Evolutionary conservation across 2,329 filamentous ascomycete species (phyloP).

Genomic region (Penicillium psychrosexuale): DNA sequence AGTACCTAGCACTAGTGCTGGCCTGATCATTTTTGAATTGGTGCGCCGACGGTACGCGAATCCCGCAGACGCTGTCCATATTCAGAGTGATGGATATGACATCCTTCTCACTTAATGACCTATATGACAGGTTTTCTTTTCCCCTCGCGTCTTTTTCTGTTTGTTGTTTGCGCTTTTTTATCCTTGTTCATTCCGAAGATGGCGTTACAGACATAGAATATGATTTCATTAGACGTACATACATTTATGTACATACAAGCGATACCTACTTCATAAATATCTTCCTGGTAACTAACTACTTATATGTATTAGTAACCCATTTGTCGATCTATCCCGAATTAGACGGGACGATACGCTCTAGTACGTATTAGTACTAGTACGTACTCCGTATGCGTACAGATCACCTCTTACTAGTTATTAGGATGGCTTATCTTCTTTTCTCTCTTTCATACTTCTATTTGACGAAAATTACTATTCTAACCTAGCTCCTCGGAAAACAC

Average conservation of each 20-base stretch:
- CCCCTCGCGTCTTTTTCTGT: background rate
- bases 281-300: too few relatives aligned
- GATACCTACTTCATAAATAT: background rate
- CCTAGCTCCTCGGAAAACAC: background rate
- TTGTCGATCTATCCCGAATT: slow-evolving; percentile 1
- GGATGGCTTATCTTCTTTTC: background rate
- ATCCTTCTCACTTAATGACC: slow-evolving; percentile 51
- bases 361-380: background rate
- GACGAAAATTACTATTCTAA: background rate
- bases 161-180: background rate
- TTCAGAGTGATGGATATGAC: slow-evolving; percentile 59
- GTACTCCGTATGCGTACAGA: background rate
- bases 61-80: slow-evolving; percentile 52
- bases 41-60: slow-evolving; percentile 60
- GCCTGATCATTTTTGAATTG: slow-evolving; percentile 63
- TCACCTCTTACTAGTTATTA: background rate
- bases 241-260: background rate
- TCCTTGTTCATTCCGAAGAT: background rate
- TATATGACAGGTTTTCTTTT: background rate
- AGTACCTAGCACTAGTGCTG: slow-evolving; percentile 62
- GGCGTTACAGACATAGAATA: background rate
- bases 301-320: background rate
- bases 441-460: background rate
- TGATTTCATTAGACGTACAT: background rate
- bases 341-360: background rate